These are phyloP conservation scores for Penicillium soppii DNA, from an alignment of 495 filamentous ascomycete genomes.

Conservation along the genomic window DNA sequence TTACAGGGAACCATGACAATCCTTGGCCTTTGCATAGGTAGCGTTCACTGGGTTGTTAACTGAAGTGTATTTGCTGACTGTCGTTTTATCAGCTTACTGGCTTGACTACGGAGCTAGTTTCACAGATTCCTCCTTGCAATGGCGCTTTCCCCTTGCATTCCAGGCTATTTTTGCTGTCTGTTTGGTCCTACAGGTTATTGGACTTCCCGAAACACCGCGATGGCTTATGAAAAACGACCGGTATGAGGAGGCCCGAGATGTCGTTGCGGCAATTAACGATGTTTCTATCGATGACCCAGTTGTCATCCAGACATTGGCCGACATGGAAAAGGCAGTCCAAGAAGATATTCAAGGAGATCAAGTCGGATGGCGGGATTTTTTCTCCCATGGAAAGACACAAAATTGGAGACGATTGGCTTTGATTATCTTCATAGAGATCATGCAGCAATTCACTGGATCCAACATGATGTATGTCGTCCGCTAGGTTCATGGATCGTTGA, in stretches of 20 bases:
- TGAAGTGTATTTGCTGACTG: too few species aligned
- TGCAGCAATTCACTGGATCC: constrained; percentile 27
- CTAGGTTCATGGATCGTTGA: constrained; percentile 23
- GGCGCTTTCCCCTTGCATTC: constrained; percentile 56
- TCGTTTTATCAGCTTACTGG: constrained; percentile 24
- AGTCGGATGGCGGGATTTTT: constrained; percentile 24
- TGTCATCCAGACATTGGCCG: constrained; percentile 6
- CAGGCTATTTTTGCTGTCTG: constrained; percentile 55
- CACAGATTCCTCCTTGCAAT: constrained; percentile 42
- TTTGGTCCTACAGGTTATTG: constrained; percentile 52
- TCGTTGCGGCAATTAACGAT: constrained; percentile 15
- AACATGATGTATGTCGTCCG: constrained; percentile 26
- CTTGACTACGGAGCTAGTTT: constrained; percentile 57
- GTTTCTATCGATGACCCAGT: not conserved
- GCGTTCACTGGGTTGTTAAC: not conserved
- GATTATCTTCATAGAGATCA: constrained; percentile 24
- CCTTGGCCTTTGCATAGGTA: constrained; percentile 30
- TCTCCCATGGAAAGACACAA: constrained; percentile 29
- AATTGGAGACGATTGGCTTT: constrained; percentile 31
- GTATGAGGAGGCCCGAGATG: constrained; percentile 46
- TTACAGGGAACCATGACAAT: constrained; percentile 34
- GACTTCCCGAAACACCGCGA: constrained; percentile 61
- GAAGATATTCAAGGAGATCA: not conserved
- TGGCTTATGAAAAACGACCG: constrained; percentile 50
- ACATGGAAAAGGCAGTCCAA: constrained; percentile 27